Evolutionary conservation across 2,329 filamentous ascomycete species (phyloP), one percentile per base, ranked within the genome.

Genomic region (Epichloe gansuensis): DNA sequence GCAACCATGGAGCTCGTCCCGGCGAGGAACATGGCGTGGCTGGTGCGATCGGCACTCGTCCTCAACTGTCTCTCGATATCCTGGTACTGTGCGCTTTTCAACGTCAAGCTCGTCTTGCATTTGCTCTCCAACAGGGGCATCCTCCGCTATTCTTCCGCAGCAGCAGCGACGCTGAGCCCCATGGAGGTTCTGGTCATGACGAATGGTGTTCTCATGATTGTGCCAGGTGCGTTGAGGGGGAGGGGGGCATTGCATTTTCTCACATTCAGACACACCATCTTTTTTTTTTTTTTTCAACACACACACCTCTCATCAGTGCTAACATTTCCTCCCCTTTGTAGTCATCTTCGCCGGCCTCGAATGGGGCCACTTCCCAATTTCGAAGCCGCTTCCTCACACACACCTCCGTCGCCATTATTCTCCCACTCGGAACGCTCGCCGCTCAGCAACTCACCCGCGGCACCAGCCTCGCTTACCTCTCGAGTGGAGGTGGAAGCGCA

Each of bases 41-140:
- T 75, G 8, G 63, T 68, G 3, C 59, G 72, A 50, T 62, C 64
- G 34, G 68, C 69, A 31, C 62, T 71, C 31, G 65, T 72, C 38
- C 61, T 68, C 47, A 71, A 70, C n/a, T 66, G 67, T 17, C 55
- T 67, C 11, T 71, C 69, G 15, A 72, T 75, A 37, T 70, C 67
- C 54, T 81, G 75, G 71, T 81, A 78, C 65, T 79, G 75, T 59
- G 72, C 74, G 41, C 58, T 81, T 38, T 81, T 81, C 66, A 77
- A 77, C 60, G 57, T 70, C 52, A 74, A 78, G 52, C 67, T 81
- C 9, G 61, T 74, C 48, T 58, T 66, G 21, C 77, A 81, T 59
- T 68, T 81, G 55, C 62, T 70, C 44, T 61, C 65, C 8, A 75
- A 75, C 56, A 67, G 75, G 28, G 72, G 70, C 46, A 62, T 81